A percentile compares a stretch with the other conserved stretches of the same genome.
These are phyloP conservation scores for Musa balbisiana DNA, from an alignment of 202 grass and related monocot genomes.

Conservation along the genomic window DNA sequence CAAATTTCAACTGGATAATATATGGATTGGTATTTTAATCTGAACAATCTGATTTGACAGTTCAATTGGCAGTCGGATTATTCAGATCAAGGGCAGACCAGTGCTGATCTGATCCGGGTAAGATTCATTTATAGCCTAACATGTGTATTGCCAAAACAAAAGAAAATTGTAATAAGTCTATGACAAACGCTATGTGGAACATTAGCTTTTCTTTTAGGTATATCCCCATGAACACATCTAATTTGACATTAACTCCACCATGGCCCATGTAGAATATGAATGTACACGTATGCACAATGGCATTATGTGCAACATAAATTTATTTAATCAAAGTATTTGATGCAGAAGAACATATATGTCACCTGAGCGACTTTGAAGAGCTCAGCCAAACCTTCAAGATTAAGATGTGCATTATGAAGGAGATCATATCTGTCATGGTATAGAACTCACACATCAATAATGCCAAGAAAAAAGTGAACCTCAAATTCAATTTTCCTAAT, in stretches of 20 bases:
- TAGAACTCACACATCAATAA: constrained; percentile 17
- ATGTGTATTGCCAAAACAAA: no score
- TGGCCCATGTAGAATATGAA: no score
- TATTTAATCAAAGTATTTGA: not conserved
- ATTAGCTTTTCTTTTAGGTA: not conserved
- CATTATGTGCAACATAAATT: not conserved
- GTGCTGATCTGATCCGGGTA: no score
- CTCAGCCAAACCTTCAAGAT: constrained; percentile 76
- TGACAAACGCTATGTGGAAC: no score
- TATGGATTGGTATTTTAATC: no score
- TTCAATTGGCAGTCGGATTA: no score
- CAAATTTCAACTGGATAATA: no score
- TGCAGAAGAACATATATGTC: constrained; percentile 1
- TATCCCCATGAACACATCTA: not conserved
- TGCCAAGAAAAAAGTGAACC: constrained; percentile 17
- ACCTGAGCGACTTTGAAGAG: constrained; percentile 89
- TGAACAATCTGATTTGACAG: no score
- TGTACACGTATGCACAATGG: no score
- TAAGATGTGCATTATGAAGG: constrained; percentile 90
- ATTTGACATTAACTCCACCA: not conserved
- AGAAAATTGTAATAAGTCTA: no score
- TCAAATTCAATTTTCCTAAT: not conserved
- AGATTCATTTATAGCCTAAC: no score
- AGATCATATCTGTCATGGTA: constrained; percentile 74
- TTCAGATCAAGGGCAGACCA: no score